Evolutionary conservation across 768 basidiomycete species (phyloP), one percentile per base, ranked within the genome.

Genomic region (Psilocybe subaeruginosa): DNA sequence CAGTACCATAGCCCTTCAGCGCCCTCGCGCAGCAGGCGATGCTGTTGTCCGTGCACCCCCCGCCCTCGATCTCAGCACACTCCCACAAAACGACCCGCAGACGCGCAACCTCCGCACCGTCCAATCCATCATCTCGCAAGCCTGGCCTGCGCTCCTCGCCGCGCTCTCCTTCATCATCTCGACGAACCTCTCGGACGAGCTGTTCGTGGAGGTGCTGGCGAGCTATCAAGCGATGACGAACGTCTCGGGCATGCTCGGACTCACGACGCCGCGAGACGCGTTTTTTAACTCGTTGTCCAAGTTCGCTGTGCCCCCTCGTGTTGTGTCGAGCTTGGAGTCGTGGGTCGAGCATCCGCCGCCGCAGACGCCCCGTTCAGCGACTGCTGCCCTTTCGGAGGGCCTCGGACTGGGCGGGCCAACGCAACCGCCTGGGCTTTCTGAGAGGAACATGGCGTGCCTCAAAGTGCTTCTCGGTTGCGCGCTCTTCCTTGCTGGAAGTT

Each of bases 91-190:
- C 8, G 85, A 88, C 16, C 73, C 79, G 1, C 76, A 82, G 1
- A 82, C 86, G 0, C 75, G 76, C 39, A 85, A 89, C n/a, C 82
- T 95, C 8, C 72, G 71, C 7, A 82, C 86, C 8, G 86, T 92
- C 0, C 82, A 85, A 51, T 86, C 84, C 33, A 95, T 99, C 85
- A 83, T 97, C 43, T 89, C 91, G 43, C 86, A 84, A 49, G 90
- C 90, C 0, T 99, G 96, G 96, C 97, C 97, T 0, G 93, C 95
- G 1, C 79, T 98, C 0, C 86, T 98, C 8, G 95, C 96, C 0
- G 90, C 94, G 0, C 80, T 97, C 0, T 94, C 95, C 0, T 97
- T 94, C 75, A 82, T 94, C 68, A 89, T 98, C 62, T 85, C 87
- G 3, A 97, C 95, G 8, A 94, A 94, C 69, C 85, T 99, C 14